Evolutionary conservation across 495 filamentous ascomycete genomes (phyloP), one percentile per base, ranked within the genome.

Genomic region (Zalerion maritima): DNA sequence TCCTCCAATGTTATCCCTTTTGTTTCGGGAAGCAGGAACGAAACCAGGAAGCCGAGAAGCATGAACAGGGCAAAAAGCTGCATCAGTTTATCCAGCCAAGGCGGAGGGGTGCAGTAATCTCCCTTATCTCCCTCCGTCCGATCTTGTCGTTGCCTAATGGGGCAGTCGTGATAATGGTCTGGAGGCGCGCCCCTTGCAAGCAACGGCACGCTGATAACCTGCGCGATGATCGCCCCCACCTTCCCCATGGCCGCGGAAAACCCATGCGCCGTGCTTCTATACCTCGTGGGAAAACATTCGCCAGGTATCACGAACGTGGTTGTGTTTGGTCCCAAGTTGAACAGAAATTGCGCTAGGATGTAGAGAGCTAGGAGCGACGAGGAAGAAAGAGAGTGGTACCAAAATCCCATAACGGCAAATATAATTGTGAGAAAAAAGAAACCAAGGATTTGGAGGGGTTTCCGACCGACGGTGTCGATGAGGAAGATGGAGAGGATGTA

Each of bases 281-380:
- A 89, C 24, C 83, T 73, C 3, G 85, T 92, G 0, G 84, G 85
- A 59, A 89, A 94, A 42, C 73, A 78, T 48, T 94, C 85, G 13
- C 82, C 84, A 6, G 85, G 84, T 1, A 92, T 75, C 42, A 92
- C 78, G 59, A 92, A 92, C 18, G 83, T 92, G 13, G 81, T 92
- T 1, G 80, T 64, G 52, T 92, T 92, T 29, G 85, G 85, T 1
- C 83, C 75, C 35, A 55, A 46, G 43, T 62, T 62, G 49, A 64
- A 60, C 43, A 61, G 32, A 58, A 82, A 81, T 40, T 87, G 77
- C n/a, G 75, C 73, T 2, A 89, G 54, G 12, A 87, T 65, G 45
- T 87, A 89, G 33, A 83, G 64, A n/a, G 60, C 75, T 14, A 86
- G 61, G 7, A 85, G 60, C 14, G 42, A 64, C 38, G 39, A 64